Percentiles rank a stretch among this genome's conserved stretches.
Conservation (phyloP, 1,284 basidiomycete genomes). For the Leccinum ponderosum region DNA sequence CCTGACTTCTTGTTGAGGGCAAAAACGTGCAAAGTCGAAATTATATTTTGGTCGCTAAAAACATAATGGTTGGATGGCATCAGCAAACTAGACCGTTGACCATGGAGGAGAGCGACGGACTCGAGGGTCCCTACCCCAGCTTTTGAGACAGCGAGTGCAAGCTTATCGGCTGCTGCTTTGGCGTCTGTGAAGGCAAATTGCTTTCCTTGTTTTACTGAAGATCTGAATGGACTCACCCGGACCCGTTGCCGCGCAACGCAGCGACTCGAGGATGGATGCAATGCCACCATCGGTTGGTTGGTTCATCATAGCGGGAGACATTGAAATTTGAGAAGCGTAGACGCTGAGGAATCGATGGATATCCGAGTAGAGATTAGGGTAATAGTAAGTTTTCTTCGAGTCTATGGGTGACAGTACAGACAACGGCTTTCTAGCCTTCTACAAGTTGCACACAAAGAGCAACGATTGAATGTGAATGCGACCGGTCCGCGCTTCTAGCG, state of each 20-base stretch:
- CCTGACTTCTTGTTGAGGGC: constrained; percentile 89
- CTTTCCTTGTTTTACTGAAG: constrained; percentile 1
- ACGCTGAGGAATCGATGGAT: constrained; percentile 11
- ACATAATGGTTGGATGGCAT: neutral
- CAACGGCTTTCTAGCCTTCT: neutral
- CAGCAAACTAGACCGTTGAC: constrained; percentile 4
- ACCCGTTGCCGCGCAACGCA: constrained; percentile 69
- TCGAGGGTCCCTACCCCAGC: constrained; percentile 60
- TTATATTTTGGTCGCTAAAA: constrained; percentile 59
- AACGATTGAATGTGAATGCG: neutral
- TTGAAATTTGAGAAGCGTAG: constrained; percentile 39
- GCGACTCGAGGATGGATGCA: constrained; percentile 56
- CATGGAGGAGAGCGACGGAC: constrained; percentile 43
- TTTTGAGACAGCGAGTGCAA: constrained; percentile 70
- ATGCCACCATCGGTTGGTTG: constrained; percentile 47
- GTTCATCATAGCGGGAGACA: constrained; percentile 59
- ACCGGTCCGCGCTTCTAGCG: neutral
- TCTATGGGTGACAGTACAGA: constrained; percentile 26
- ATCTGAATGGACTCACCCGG: constrained; percentile 50
- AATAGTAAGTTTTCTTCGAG: constrained; percentile 15
- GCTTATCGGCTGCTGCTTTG: constrained; percentile 75
- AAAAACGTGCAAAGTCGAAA: constrained; percentile 69
- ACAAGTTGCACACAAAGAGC: neutral
- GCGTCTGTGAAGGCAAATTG: constrained; percentile 52
- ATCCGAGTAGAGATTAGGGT: constrained; percentile 21